Conservation (phyloP, 2,329 filamentous ascomycete genomes). For the Cladosporium sp. region DNA sequence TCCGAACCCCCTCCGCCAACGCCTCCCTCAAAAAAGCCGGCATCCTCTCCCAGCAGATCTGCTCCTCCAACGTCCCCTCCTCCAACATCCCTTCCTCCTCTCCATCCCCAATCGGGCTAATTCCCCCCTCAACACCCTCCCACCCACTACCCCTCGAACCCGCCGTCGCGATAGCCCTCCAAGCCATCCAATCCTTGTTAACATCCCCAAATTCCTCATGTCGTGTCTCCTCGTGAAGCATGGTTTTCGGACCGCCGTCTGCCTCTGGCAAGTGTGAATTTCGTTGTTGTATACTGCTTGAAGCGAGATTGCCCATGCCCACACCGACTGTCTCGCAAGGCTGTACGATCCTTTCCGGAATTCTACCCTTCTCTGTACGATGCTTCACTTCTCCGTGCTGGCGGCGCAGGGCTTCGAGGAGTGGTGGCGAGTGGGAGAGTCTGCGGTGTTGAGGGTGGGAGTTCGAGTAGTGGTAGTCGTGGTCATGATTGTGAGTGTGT, state of each 20-base stretch:
- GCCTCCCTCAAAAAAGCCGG: not conserved
- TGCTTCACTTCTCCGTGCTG: not conserved
- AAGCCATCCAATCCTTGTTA: not conserved
- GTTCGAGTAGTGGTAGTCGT: not conserved
- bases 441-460: not conserved
- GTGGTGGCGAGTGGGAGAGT: not conserved
- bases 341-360: not conserved
- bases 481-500: not conserved
- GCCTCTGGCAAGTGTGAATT: too few relatives aligned
- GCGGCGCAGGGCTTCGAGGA: not conserved
- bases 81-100: not conserved
- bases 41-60: not conserved
- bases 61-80: not conserved
- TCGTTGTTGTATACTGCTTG: too few relatives aligned
- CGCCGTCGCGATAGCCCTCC: not conserved
- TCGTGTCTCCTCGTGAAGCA: not conserved
- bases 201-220: not conserved
- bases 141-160: not conserved
- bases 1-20: not conserved
- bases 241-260: not conserved
- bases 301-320: not conserved
- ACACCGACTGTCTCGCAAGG: not conserved
- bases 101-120: not conserved
- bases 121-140: not conserved
- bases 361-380: not conserved